These are phyloP conservation scores for Pinguiococcus pyrenoidosus DNA, from an alignment of 108 stramenopile genomes.

Conservation along the genomic window DNA sequence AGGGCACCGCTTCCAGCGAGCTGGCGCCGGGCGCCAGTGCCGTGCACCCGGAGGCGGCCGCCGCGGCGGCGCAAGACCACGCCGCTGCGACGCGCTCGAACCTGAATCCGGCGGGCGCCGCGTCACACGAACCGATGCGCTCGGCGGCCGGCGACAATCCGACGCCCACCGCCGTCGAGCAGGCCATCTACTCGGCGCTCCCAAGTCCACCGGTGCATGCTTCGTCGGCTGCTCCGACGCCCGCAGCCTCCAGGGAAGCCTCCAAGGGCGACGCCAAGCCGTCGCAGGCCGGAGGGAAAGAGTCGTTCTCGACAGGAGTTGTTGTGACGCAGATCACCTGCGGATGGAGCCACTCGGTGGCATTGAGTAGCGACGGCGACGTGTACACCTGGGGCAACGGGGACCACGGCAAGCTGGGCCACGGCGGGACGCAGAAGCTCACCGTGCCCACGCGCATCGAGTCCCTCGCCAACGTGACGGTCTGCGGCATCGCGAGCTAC, in stretches of 20 bases:
- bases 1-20: too few relatives aligned
- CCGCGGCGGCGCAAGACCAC: too few relatives aligned
- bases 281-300: not conserved
- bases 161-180: constrained; percentile 12
- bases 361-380: constrained; percentile 43
- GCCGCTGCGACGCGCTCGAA: too few relatives aligned
- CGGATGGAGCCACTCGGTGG: constrained; percentile 88
- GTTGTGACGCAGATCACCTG: constrained; percentile 48
- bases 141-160: too few relatives aligned
- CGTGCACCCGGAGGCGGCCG: too few relatives aligned
- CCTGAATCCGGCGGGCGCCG: too few relatives aligned
- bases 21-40: too few relatives aligned
- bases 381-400: constrained; percentile 71
- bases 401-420: constrained; percentile 69
- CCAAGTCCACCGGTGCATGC: too few relatives aligned
- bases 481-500: constrained; percentile 74
- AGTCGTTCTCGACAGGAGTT: not conserved
- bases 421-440: constrained; percentile 68
- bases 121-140: too few relatives aligned
- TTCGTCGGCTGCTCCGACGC: not conserved
- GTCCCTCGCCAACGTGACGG: constrained; percentile 63
- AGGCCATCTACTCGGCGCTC: too few relatives aligned
- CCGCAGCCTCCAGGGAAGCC: too few relatives aligned
- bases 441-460: constrained; percentile 68
- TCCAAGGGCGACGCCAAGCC: not conserved